phyloP scores from a whole-genome alignment of 257 asterid genomes.

The Primulina tabacum region DNA sequence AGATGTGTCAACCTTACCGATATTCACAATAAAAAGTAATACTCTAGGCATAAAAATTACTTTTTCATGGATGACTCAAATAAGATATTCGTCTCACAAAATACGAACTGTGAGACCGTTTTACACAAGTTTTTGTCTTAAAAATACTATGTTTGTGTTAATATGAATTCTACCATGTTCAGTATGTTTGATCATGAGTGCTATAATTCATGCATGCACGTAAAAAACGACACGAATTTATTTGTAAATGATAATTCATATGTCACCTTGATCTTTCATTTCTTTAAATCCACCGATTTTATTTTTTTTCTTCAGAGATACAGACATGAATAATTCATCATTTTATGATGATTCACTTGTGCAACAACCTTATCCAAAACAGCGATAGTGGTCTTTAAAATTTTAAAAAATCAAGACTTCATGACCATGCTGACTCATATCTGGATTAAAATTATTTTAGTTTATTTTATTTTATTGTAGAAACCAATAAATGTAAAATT shows the following conservation, averaged over 20 bases:
- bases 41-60: too few species aligned
- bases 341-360: background rate
- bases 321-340: conserved; percentile 9
- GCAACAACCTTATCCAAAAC: conserved; percentile 28
- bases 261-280: conserved; percentile 8
- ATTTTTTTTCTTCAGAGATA: background rate
- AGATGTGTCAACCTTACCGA: too few species aligned
- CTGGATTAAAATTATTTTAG: conserved; percentile 20
- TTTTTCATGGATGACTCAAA: too few species aligned
- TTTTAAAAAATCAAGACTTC: conserved; percentile 22
- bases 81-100: too few species aligned
- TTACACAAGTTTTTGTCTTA: too few species aligned
- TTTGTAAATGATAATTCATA: conserved; percentile 19
- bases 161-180: too few species aligned
- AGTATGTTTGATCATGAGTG: background rate
- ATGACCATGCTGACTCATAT: conserved; percentile 9
- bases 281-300: background rate
- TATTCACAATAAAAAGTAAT: too few species aligned
- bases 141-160: too few species aligned
- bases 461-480: background rate
- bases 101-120: too few species aligned
- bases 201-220: background rate
- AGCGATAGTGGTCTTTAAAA: background rate
- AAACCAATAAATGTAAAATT: conserved; percentile 1
- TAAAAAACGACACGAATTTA: background rate